phyloP scores from a whole-genome alignment of 73 alveolate species.

The Tetrahymena thermophila region DNA sequence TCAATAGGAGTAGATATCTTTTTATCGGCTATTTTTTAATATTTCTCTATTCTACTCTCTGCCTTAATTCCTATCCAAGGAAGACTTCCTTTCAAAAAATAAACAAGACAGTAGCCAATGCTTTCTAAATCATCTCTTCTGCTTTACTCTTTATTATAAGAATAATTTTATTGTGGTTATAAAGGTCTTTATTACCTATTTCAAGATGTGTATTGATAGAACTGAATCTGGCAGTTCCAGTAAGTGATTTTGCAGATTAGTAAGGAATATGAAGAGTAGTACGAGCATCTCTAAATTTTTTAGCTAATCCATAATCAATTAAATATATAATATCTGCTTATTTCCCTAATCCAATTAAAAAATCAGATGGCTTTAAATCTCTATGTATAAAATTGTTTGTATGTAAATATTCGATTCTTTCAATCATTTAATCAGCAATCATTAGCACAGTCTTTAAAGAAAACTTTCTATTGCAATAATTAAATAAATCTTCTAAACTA shows the following conservation, averaged over 20 bases:
- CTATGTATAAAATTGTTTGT: constrained; percentile 90
- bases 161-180: not conserved
- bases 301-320: constrained; percentile 64
- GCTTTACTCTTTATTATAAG: constrained; percentile 59
- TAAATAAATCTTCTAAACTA: constrained; percentile 87
- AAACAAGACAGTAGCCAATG: constrained; percentile 73
- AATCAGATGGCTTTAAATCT: constrained; percentile 96
- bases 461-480: constrained; percentile 76
- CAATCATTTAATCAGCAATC: constrained; percentile 76
- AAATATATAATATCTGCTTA: constrained; percentile 57
- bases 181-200: not conserved
- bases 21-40: constrained; percentile 65
- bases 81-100: constrained; percentile 74
- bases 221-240: constrained; percentile 54
- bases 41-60: constrained; percentile 61
- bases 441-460: constrained; percentile 77
- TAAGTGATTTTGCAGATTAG: constrained; percentile 14
- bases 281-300: constrained; percentile 41
- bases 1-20: constrained; percentile 73
- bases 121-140: constrained; percentile 90
- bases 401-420: constrained; percentile 88
- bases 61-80: constrained; percentile 90
- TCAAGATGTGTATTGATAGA: constrained; percentile 47
- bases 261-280: constrained; percentile 37
- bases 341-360: constrained; percentile 85